Evolutionary conservation across 805 yeast genomes (phyloP), one percentile per base, ranked within the genome.

Genomic region (Candida sakaeoensis): DNA sequence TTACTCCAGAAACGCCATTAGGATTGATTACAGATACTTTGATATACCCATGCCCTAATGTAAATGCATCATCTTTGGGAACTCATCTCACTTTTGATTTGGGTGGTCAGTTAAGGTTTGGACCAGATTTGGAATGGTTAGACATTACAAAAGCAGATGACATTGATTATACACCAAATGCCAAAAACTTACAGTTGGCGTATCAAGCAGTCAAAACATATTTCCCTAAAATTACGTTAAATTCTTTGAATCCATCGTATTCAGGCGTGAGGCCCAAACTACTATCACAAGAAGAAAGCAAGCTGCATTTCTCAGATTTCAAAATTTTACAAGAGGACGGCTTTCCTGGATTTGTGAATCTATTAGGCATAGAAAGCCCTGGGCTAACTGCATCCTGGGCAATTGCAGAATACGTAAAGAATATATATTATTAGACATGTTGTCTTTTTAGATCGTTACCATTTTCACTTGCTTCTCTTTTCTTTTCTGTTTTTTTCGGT

Each of bases 71-170:
- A n/a, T 85, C 95, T 0, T 65, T 90, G 41, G 97, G 97, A 0
- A 85, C 93, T 0, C 97, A 89, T 63, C 62, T 90, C 45, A 89
- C 97, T 0, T 63, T 90, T 22, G 95, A 86, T 52, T 60, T 89
- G 40, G 89, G 85, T 3, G 93, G 95, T 0, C 82, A 80, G 48
- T 61, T 89, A 19, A 74, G 77, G 47, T 89, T 89, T 56, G 97
- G 97, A 0, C 96, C 96, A 0, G 96, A 90, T 55, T 60, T 87
- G 29, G 93, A 88, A 57, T 88, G 95, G 86, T 77, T 85, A 2
- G 74, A 72, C 23, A 45, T 55, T 2, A 44, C 45, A 3, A 50
- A 55, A 23, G 63, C 72, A 1, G 46, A 42, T 26, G 55, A 53
- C 34, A 63, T 48, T 5, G 78, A 79, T 52, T 75, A 77, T 44